Percentiles rank a stretch among this genome's conserved stretches.
Conservation (phyloP, 352 stramenopile species). For the Phytophthora hibernalis region DNA sequence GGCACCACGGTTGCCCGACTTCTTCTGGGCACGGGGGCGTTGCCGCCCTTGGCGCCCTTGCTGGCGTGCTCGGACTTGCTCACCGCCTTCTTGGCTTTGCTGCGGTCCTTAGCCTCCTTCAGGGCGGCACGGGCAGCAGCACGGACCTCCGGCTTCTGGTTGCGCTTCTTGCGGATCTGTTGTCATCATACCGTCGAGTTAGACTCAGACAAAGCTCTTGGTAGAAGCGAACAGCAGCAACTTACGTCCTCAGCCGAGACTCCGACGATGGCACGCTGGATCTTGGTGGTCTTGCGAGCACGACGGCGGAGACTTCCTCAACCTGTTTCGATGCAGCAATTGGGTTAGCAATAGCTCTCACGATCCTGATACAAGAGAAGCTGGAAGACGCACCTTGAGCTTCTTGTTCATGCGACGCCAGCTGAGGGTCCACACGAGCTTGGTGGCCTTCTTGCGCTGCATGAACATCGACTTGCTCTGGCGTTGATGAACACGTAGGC, state of each 20-base stretch:
- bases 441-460: conserved; percentile 99
- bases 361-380: too few species aligned
- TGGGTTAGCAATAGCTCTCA: conserved; percentile 4
- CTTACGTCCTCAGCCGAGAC: conserved; percentile 94
- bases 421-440: conserved; percentile 98
- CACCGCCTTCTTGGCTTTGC: conserved; percentile 85
- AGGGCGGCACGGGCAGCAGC: conserved; percentile 92
- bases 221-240: conserved; percentile 19
- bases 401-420: conserved; percentile 99
- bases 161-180: conserved; percentile 97
- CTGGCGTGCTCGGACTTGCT: conserved; percentile 63
- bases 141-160: conserved; percentile 95
- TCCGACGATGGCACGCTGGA: conserved; percentile 97
- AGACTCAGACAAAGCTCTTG: too few species aligned
- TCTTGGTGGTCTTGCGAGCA: conserved; percentile 95
- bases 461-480: conserved; percentile 98
- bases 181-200: conserved; percentile 1
- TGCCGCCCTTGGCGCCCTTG: conserved; percentile 68
- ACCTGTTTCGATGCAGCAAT: conserved; percentile 44
- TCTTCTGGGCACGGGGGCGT: conserved; percentile 85
- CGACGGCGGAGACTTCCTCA: conserved; percentile 86
- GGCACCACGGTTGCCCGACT: conserved; percentile 90
- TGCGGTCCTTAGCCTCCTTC: conserved; percentile 92
- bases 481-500: conserved; percentile 95
- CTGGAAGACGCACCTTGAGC: conserved; percentile 87